These are phyloP conservation scores for Penicillium digitatum DNA, from an alignment of 2,329 filamentous ascomycete species.

Conservation along the genomic window DNA sequence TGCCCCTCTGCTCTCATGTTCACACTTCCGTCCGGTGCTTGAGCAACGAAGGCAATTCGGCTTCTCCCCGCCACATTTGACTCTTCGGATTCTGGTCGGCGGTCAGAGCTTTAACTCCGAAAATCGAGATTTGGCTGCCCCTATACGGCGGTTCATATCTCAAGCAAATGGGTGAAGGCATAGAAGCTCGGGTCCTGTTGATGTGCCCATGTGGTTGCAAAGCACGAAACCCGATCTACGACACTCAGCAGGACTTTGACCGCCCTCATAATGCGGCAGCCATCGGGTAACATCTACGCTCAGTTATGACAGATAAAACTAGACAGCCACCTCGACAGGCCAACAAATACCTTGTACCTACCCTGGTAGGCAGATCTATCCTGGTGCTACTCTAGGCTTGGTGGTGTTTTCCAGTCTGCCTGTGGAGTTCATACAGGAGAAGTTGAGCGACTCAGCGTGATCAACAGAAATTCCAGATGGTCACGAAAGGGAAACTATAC, in stretches of 20 bases:
- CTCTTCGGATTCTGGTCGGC: conserved; percentile 13
- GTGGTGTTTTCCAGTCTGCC: conserved; percentile 31
- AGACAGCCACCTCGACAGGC: neutral
- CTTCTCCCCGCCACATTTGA: conserved; percentile 29
- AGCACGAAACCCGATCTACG: neutral
- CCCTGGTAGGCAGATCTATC: conserved; percentile 48
- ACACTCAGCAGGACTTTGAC: neutral
- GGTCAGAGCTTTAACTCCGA: neutral
- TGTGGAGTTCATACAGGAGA: neutral
- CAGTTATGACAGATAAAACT: neutral
- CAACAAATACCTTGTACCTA: too few species aligned
- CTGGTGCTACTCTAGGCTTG: conserved; percentile 56
- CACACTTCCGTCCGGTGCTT: conserved; percentile 19
- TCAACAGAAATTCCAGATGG: neutral
- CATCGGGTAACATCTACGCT: neutral
- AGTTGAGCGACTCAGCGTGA: neutral
- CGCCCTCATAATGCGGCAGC: neutral
- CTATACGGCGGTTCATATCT: conserved; percentile 5
- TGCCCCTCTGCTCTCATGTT: conserved; percentile 9
- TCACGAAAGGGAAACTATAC: neutral
- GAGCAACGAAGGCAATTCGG: conserved; percentile 20
- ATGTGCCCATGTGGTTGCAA: too few species aligned
- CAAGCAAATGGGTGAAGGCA: neutral
- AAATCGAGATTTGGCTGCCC: conserved; percentile 11
- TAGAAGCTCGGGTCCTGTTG: neutral